Evolutionary conservation across 2,329 filamentous ascomycete genomes (phyloP), one percentile per base, ranked within the genome.

Genomic region (Sporothrix euskadiensis): DNA sequence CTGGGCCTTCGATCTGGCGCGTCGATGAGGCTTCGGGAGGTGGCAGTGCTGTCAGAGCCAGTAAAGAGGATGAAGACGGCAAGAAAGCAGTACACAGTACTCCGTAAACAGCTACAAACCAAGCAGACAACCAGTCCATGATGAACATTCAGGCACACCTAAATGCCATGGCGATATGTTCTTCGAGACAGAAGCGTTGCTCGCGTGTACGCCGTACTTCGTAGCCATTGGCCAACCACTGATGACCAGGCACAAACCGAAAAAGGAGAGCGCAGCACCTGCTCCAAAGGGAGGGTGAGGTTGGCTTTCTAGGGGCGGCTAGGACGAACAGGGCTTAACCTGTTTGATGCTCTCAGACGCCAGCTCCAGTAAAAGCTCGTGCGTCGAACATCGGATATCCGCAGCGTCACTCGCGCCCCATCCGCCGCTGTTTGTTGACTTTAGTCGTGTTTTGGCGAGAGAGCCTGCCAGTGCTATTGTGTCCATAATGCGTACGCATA

Each of bases 31-130:
- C 16, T 30, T 35, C 30, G 44, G 70, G 70, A 65, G 57, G 70
- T 71, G 70, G 70, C 70, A 54, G 57, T 71, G 70, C 47, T 65
- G 70, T 65, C 47, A 30, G 70, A 54, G 57, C 59, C 30, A 56
- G 47, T 19, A 44, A 52, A 22, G 56, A 14, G 6, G 57, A 35
- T n/a, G 32, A 4, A 41, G 32, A 63, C 26, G 14, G 0, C 19
- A 39, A 52, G 52, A 14, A 56, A 56, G 12, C 44, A 52, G 3
- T 22, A 26, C 26, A 26, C 26, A 26, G 26, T 26, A 26, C 26
- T 26, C 26, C 26, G 26, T 26, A 7, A 30, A 22, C 16, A 32
- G 22, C 39, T 39, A 68, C 30, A 61, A 52, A 56, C 66, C 35
- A 35, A 59, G 47, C 65, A 8, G 10, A 35, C 32, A 63, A 19